Conservation (phyloP, 2,329 filamentous ascomycete genomes). For the Neofusicoccum umdonicola region DNA sequence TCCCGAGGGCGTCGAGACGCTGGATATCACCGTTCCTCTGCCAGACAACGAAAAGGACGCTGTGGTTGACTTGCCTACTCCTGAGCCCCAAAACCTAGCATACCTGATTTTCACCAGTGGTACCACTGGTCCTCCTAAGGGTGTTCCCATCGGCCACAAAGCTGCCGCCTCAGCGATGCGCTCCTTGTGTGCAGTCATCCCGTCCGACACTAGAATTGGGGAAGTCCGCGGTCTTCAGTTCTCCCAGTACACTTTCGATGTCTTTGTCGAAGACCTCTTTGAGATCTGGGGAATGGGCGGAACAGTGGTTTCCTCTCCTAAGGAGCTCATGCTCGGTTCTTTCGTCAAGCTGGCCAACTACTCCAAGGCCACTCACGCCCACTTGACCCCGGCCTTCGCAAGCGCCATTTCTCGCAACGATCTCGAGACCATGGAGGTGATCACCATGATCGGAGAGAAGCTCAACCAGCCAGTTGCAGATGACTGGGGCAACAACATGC, state of each 20-base stretch:
- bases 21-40: conserved; percentile 35
- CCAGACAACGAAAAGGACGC: background rate
- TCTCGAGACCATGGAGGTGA: conserved; percentile 19
- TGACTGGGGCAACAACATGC: conserved; percentile 36
- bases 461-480: conserved; percentile 20
- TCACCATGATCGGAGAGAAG: conserved; percentile 22
- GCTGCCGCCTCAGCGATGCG: conserved; percentile 22
- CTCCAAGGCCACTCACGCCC: conserved; percentile 25
- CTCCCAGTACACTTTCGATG: conserved; percentile 51
- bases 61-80: background rate
- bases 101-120: conserved; percentile 18
- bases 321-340: conserved; percentile 47
- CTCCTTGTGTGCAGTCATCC: conserved; percentile 31
- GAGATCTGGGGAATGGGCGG: conserved; percentile 48
- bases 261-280: conserved; percentile 52
- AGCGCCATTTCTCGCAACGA: conserved; percentile 26
- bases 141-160: conserved; percentile 20
- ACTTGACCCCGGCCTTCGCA: conserved; percentile 33
- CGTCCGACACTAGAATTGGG: conserved; percentile 26
- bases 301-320: conserved; percentile 52
- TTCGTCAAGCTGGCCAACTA: conserved; percentile 20
- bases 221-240: conserved; percentile 28
- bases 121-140: conserved; percentile 16
- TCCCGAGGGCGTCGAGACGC: conserved; percentile 21
- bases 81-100: conserved; percentile 39